Percentiles rank a stretch among this genome's conserved stretches.
Conservation (phyloP, 768 basidiomycete genomes). For the Mycena floridula region DNA sequence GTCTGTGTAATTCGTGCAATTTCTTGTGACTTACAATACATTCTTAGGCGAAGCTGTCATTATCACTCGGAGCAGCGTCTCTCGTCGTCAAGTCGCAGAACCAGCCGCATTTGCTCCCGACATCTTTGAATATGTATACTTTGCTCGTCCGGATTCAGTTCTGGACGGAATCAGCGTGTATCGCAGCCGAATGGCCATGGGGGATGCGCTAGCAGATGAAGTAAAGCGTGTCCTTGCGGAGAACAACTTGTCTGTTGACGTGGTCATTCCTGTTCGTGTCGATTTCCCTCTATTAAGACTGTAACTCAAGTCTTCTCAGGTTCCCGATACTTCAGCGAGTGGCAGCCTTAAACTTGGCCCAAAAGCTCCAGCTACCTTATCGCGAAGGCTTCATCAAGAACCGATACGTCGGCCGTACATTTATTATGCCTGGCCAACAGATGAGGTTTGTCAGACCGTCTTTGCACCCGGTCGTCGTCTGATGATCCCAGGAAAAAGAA, state of each 20-base stretch:
- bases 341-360: conserved; percentile 92
- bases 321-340: conserved; percentile 97
- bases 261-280: conserved; percentile 82
- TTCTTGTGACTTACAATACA: conserved; percentile 3
- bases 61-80: conserved; percentile 77
- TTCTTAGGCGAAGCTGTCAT: conserved; percentile 87
- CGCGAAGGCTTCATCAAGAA: conserved; percentile 99
- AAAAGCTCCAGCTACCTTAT: conserved; percentile 84
- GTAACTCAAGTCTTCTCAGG: conserved; percentile 31
- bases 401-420: conserved; percentile 95
- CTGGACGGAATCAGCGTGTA: conserved; percentile 97
- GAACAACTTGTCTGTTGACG: conserved; percentile 74
- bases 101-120: conserved; percentile 86
- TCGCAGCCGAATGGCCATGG: conserved; percentile 98
- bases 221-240: conserved; percentile 68
- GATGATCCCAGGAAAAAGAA: conserved; percentile 70
- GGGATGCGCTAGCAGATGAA: conserved; percentile 87
- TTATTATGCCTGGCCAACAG: conserved; percentile 99
- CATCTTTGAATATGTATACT: conserved; percentile 98
- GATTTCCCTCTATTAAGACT: too few relatives aligned
- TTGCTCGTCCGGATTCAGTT: conserved; percentile 96
- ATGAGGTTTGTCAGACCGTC: conserved; percentile 52
- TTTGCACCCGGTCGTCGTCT: background rate
- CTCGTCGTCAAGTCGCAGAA: conserved; percentile 66
- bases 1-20: conserved; percentile 12